Evolutionary conservation across 2,329 filamentous ascomycete genomes (phyloP).

Genomic region (Fusarium chaquense): DNA sequence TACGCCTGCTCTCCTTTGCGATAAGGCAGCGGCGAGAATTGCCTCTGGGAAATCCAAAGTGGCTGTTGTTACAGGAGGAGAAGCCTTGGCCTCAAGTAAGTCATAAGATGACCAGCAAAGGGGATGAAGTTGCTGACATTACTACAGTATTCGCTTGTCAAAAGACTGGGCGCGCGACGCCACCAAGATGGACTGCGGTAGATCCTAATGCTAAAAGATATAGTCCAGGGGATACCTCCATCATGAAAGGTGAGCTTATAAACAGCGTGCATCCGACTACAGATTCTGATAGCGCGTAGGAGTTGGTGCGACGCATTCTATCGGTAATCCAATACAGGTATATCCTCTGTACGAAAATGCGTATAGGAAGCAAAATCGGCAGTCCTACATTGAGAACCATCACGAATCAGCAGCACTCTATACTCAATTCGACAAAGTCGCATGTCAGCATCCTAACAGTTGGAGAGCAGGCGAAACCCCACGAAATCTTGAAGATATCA

Average conservation of each 20-base stretch:
- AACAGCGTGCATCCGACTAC: fast-evolving
- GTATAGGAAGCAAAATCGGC: slow-evolving; percentile 67
- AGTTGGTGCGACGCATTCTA: slow-evolving; percentile 66
- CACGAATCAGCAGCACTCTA: slow-evolving; percentile 71
- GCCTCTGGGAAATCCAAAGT: slow-evolving; percentile 65
- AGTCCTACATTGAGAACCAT: slow-evolving; percentile 67
- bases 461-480: slow-evolving; percentile 67
- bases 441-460: slow-evolving; percentile 63
- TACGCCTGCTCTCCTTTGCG: slow-evolving; percentile 71
- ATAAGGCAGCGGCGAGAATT: slow-evolving; percentile 71
- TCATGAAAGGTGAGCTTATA: slow-evolving; percentile 42
- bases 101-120: fast-evolving
- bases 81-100: slow-evolving; percentile 70
- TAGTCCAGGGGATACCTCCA: slow-evolving; percentile 61
- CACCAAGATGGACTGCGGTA: slow-evolving; percentile 68
- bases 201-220: slow-evolving; percentile 60
- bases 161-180: slow-evolving; percentile 56
- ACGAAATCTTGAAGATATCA: slow-evolving; percentile 64
- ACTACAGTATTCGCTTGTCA: slow-evolving; percentile 51
- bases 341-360: slow-evolving; percentile 76
- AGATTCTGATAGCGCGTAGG: slow-evolving; percentile 53
- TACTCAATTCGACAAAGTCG: slow-evolving; percentile 69
- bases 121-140: background rate
- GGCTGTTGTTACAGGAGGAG: slow-evolving; percentile 71
- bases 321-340: slow-evolving; percentile 74